Evolutionary conservation across 768 basidiomycete species (phyloP).

Genomic region (Phanerochaete sordida): DNA sequence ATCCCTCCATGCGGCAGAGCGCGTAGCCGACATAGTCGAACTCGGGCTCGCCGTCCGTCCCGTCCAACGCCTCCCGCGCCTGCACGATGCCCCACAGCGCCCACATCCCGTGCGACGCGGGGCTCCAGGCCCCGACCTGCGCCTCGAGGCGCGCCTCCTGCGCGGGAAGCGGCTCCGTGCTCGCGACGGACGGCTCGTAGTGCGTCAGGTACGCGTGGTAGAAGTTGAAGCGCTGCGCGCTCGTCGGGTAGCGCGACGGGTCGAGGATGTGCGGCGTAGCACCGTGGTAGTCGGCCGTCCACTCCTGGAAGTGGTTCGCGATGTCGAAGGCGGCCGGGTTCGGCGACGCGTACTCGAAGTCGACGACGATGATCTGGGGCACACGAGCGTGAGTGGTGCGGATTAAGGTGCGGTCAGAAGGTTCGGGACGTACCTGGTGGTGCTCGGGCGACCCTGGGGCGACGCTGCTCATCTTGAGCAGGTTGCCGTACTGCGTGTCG

Average conservation of each 20-base stretch:
- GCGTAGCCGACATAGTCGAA: constrained; percentile 92
- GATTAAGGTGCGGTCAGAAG: constrained; percentile 4
- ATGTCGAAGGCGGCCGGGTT: constrained; percentile 95
- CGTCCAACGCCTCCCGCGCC: constrained; percentile 71
- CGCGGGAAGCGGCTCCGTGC: constrained; percentile 32
- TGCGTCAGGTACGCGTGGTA: constrained; percentile 79
- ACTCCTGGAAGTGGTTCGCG: constrained; percentile 96
- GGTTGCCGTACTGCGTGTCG: constrained; percentile 94
- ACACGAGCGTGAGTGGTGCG: constrained; percentile 16
- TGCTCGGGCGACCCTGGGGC: constrained; percentile 65
- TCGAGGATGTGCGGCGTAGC: constrained; percentile 65
- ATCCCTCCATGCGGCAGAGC: constrained; percentile 58
- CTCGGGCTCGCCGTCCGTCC: constrained; percentile 57
- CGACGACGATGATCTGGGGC: constrained; percentile 86
- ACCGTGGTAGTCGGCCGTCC: constrained; percentile 89
- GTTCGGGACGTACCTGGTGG: constrained; percentile 52
- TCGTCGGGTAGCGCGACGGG: constrained; percentile 65
- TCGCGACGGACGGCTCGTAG: constrained; percentile 32
- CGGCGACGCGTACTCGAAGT: constrained; percentile 94
- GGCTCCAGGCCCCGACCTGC: constrained; percentile 86
- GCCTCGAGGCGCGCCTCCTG: constrained; percentile 61
- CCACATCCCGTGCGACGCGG: constrained; percentile 91
- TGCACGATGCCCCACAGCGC: constrained; percentile 94
- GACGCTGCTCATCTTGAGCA: constrained; percentile 64
- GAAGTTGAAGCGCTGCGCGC: constrained; percentile 73